Percentiles rank a stretch among this genome's conserved stretches.
Evolutionary conservation across 2,329 filamentous ascomycete species (phyloP).

Genomic region (Dactylellina haptotyla): DNA sequence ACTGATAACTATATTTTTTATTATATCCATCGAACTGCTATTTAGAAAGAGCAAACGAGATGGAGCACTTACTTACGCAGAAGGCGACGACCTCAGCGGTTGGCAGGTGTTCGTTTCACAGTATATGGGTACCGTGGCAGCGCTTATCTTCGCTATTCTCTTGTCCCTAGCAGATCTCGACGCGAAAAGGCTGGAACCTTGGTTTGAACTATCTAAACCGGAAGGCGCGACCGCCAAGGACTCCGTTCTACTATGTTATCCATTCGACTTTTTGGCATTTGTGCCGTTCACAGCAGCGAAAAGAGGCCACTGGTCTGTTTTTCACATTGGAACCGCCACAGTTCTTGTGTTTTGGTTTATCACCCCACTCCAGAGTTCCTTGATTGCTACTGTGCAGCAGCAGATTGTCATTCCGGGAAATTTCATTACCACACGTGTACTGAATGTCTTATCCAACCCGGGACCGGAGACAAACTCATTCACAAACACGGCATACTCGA

Average conservation of each 20-base stretch:
- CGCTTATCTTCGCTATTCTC: constrained; percentile 68
- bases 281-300: constrained; percentile 63
- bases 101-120: constrained; percentile 50
- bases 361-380: constrained; percentile 68
- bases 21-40: constrained; percentile 50
- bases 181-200: constrained; percentile 70
- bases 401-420: constrained; percentile 14
- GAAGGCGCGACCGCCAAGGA: constrained; percentile 63
- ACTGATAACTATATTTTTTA: constrained; percentile 48
- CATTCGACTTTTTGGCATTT: constrained; percentile 64
- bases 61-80: constrained; percentile 48
- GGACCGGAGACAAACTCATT: constrained; percentile 41
- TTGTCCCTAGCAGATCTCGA: constrained; percentile 73
- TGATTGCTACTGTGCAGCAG: constrained; percentile 63
- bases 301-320: constrained; percentile 67
- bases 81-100: constrained; percentile 19
- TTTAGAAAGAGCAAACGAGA: constrained; percentile 44
- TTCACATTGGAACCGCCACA: constrained; percentile 65
- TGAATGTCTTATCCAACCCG: constrained; percentile 9
- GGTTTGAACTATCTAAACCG: constrained; percentile 67
- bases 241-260: constrained; percentile 68
- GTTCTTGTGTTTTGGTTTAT: constrained; percentile 68
- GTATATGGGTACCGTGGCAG: constrained; percentile 66
- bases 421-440: constrained; percentile 25
- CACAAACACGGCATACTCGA: constrained; percentile 48